phyloP scores from a whole-genome alignment of 345 rosid species.

The Brassica incana region DNA sequence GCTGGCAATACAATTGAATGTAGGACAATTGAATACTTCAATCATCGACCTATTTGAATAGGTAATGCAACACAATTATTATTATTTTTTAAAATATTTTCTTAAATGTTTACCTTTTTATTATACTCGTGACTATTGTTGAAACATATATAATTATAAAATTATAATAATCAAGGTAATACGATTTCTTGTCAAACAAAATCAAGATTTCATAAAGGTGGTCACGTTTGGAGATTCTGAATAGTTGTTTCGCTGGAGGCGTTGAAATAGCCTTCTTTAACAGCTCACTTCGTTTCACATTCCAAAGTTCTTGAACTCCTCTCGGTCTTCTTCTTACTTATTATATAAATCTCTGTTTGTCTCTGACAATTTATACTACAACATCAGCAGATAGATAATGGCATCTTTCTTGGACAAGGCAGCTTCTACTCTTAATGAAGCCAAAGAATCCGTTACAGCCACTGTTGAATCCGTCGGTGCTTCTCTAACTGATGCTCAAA shows the following conservation, averaged over 20 bases:
- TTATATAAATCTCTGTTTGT: conserved; percentile 30
- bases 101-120: background rate
- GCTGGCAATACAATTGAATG: conserved; percentile 31
- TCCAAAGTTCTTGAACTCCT: conserved; percentile 28
- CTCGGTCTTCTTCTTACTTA: background rate
- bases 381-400: conserved; percentile 8
- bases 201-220: conserved; percentile 31
- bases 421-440: conserved; percentile 29
- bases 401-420: conserved; percentile 22
- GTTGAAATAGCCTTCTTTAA: conserved; percentile 37
- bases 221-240: conserved; percentile 36
- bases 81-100: background rate
- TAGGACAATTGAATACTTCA: conserved; percentile 20
- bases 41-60: conserved; percentile 22
- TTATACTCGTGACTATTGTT: no score
- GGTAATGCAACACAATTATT: conserved; percentile 22
- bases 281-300: conserved; percentile 40
- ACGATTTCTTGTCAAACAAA: conserved; percentile 16
- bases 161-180: background rate
- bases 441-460: conserved; percentile 23
- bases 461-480: conserved; percentile 24
- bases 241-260: conserved; percentile 35
- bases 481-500: conserved; percentile 28
- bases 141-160: background rate
- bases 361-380: conserved; percentile 18